A percentile compares a stretch with the other conserved stretches of the same genome.
These are phyloP conservation scores for Alternaria solani DNA, from an alignment of 2,329 filamentous ascomycete genomes.

Conservation along the genomic window DNA sequence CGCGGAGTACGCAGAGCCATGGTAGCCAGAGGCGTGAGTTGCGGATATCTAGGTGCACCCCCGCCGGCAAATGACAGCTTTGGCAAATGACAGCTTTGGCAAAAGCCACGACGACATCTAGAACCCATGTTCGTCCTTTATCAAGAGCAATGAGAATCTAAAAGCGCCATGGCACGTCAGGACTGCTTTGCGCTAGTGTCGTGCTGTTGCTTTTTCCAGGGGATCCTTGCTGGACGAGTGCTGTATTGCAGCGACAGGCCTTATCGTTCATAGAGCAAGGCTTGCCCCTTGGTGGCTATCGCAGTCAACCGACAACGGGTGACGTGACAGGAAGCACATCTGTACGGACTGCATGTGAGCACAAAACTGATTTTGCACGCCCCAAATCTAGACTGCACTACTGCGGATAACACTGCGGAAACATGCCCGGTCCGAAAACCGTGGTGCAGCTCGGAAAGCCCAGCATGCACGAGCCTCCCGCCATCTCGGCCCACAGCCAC, in stretches of 20 bases:
- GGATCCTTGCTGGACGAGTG: not conserved
- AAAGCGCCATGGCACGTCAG: not conserved
- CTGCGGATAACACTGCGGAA: conserved; percentile 1
- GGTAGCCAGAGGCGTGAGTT: not conserved
- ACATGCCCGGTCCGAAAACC: not conserved
- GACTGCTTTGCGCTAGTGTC: conserved; percentile 1
- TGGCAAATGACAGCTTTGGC: not conserved
- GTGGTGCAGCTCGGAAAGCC: not conserved
- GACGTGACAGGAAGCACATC: no score
- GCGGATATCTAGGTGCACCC: not conserved
- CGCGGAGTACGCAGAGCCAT: conserved; percentile 1
- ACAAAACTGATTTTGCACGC: no score
- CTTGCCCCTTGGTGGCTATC: not conserved
- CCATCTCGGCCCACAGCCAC: conserved; percentile 11
- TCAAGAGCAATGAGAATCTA: not conserved
- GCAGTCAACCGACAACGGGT: not conserved
- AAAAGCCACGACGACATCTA: conserved; percentile 1
- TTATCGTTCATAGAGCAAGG: not conserved
- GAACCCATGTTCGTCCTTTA: not conserved
- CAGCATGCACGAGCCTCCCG: conserved; percentile 2
- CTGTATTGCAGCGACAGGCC: not conserved
- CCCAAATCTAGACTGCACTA: no score
- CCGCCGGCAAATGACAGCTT: not conserved
- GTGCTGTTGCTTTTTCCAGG: not conserved
- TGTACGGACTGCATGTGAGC: no score